Evolutionary conservation across 495 filamentous ascomycete genomes (phyloP).

Genomic region (Neurospora sp.): DNA sequence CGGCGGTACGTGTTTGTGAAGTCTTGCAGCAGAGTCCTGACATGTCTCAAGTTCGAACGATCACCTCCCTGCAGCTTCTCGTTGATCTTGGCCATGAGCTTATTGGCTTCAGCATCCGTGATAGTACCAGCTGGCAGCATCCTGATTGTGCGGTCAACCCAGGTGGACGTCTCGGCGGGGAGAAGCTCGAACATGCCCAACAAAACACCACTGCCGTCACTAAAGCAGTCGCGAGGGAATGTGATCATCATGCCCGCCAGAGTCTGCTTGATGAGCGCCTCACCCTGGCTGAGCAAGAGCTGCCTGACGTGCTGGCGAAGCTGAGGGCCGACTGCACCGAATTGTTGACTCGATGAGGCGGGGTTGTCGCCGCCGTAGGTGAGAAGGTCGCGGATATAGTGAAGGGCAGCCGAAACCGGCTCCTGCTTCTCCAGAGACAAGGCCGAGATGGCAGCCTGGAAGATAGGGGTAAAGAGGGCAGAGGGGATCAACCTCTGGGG

Average conservation of each 20-base stretch:
- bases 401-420: constrained; percentile 79
- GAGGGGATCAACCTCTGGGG: constrained; percentile 72
- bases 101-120: constrained; percentile 48
- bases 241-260: constrained; percentile 98
- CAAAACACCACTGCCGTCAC: constrained; percentile 86
- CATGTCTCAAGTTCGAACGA: constrained; percentile 50
- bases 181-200: constrained; percentile 81
- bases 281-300: constrained; percentile 61
- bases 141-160: constrained; percentile 72
- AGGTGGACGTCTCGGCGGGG: constrained; percentile 62
- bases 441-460: constrained; percentile 75
- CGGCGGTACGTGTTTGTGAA: constrained; percentile 91
- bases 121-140: constrained; percentile 78
- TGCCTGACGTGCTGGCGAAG: constrained; percentile 62
- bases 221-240: constrained; percentile 89
- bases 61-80: constrained; percentile 62
- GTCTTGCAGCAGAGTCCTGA: constrained; percentile 81
- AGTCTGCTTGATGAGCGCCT: constrained; percentile 70
- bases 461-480: constrained; percentile 64
- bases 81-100: constrained; percentile 54
- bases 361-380: constrained; percentile 75
- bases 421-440: constrained; percentile 83
- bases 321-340: constrained; percentile 41
- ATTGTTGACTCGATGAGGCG: constrained; percentile 55
- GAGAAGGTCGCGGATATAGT: constrained; percentile 88